phyloP scores from a whole-genome alignment of 2,329 filamentous ascomycete species.

The Fusarium sp. region DNA sequence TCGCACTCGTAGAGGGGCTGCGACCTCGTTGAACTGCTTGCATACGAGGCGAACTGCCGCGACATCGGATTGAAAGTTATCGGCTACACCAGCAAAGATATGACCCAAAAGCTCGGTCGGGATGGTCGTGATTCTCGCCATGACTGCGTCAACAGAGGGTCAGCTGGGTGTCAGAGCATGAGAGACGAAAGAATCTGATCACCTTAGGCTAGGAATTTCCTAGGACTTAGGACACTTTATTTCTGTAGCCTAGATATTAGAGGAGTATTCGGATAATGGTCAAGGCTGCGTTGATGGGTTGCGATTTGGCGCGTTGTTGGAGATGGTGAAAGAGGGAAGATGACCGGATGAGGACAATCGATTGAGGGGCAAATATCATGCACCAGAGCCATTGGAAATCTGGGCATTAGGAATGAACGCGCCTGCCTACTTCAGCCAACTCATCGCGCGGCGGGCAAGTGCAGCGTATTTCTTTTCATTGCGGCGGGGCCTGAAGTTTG shows the following conservation, averaged over 20 bases:
- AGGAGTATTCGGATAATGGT: background rate
- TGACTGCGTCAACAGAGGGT: background rate
- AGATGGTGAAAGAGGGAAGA: background rate
- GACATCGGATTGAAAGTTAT: background rate
- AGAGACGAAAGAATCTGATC: background rate
- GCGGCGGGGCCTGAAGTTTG: background rate
- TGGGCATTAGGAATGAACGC: too few relatives aligned
- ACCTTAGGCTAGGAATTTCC: fast-evolving
- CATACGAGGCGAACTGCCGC: background rate
- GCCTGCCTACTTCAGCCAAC: too few relatives aligned
- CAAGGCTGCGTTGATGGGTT: background rate
- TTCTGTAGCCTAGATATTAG: background rate
- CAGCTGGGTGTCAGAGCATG: background rate
- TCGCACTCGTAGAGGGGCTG: background rate
- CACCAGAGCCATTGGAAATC: too few relatives aligned
- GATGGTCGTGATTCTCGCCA: too few relatives aligned
- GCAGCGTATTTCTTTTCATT: too few relatives aligned
- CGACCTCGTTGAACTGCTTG: background rate
- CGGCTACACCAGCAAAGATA: background rate
- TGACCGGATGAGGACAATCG: too few relatives aligned
- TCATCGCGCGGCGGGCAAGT: too few relatives aligned
- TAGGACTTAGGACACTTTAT: too few relatives aligned
- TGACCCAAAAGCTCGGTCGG: background rate
- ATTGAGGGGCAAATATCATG: fast-evolving
- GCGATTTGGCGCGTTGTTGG: background rate